phyloP scores from a whole-genome alignment of 768 basidiomycete genomes.

The Russula olivacea region DNA sequence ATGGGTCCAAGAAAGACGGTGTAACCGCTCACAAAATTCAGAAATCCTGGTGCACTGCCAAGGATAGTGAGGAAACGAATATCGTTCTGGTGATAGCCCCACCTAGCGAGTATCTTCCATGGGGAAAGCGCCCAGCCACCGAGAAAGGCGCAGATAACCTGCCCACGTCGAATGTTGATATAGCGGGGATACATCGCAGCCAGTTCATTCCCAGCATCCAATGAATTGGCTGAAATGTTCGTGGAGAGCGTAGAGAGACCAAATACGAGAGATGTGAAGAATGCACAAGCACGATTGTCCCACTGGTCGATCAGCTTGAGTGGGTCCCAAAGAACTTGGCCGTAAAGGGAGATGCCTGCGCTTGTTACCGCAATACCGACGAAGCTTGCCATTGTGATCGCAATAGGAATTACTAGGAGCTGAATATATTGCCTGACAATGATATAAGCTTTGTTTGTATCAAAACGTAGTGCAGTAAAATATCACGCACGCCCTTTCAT shows the following conservation, averaged over 20 bases:
- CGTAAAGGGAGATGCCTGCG: slow-evolving; percentile 70
- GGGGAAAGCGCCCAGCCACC: slow-evolving; percentile 82
- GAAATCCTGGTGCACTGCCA: slow-evolving; percentile 52
- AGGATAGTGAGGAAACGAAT: neutral
- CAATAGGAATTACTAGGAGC: slow-evolving; percentile 64
- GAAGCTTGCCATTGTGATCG: slow-evolving; percentile 73
- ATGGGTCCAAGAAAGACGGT: slow-evolving; percentile 84
- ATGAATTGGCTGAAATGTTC: slow-evolving; percentile 68
- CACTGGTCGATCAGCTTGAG: slow-evolving; percentile 68
- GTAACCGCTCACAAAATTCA: slow-evolving; percentile 77
- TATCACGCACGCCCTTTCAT: slow-evolving; percentile 48
- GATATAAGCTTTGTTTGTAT: neutral
- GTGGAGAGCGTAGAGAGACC: slow-evolving; percentile 63
- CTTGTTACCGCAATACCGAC: slow-evolving; percentile 80
- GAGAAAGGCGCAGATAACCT: slow-evolving; percentile 67
- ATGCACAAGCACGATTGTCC: slow-evolving; percentile 80
- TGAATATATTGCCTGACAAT: slow-evolving; percentile 62
- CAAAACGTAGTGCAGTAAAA: neutral
- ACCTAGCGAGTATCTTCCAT: slow-evolving; percentile 71
- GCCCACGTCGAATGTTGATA: slow-evolving; percentile 76
- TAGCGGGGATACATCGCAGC: slow-evolving; percentile 67
- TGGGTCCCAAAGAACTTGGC: slow-evolving; percentile 65
- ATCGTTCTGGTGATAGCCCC: slow-evolving; percentile 26
- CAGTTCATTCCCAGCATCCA: slow-evolving; percentile 78
- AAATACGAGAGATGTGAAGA: slow-evolving; percentile 76